Evolutionary conservation across 768 basidiomycete species (phyloP).

Genomic region (Termitomyces sp.): DNA sequence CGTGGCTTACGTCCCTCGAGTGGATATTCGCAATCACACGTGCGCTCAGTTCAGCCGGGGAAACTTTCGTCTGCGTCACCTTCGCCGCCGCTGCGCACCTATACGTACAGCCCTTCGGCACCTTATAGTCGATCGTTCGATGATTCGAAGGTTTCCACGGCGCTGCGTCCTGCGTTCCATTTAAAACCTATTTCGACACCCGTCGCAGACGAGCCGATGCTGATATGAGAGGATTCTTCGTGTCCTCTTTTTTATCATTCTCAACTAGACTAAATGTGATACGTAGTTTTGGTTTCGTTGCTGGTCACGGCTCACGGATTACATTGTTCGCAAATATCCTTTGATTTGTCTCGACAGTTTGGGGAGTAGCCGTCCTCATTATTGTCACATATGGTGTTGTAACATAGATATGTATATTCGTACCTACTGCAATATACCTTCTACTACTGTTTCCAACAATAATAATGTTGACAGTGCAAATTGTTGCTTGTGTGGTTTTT

Average conservation of each 20-base stretch:
- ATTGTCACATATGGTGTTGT: neutral
- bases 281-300: neutral
- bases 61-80: slow-evolving; percentile 12
- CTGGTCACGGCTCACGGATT: neutral
- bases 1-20: neutral
- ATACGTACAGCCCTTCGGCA: slow-evolving; percentile 24
- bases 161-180: slow-evolving; percentile 27
- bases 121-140: slow-evolving; percentile 24
- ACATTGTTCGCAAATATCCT: neutral
- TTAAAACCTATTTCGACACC: neutral
- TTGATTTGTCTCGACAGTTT: neutral
- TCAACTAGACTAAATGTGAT: neutral
- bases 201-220: neutral
- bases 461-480: neutral
- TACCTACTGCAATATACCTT: neutral
- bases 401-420: neutral
- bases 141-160: slow-evolving; percentile 28
- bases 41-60: slow-evolving; percentile 13
- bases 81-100: slow-evolving; percentile 11
- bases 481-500: neutral
- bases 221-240: neutral
- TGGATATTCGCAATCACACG: slow-evolving; percentile 10
- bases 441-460: too few relatives aligned
- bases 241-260: neutral
- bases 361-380: neutral